phyloP scores from a whole-genome alignment of 208 protist genomes.

The Crithidia bombi region DNA sequence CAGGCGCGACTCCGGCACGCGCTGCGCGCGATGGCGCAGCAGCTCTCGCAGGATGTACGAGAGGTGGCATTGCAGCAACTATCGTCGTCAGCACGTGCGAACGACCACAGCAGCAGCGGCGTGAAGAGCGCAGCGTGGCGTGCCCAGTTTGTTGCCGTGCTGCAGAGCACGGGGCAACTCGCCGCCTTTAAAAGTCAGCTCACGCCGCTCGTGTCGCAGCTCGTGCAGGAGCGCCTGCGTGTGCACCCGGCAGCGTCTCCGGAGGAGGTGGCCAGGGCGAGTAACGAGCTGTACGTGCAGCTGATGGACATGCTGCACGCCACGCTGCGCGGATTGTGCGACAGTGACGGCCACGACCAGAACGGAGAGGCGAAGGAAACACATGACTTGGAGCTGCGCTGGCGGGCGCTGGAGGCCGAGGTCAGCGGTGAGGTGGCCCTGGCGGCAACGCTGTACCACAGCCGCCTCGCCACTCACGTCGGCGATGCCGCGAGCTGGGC shows the following conservation, averaged over 20 bases:
- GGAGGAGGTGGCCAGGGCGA: slow-evolving; percentile 54
- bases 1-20: slow-evolving; percentile 35
- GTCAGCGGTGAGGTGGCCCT: slow-evolving; percentile 56
- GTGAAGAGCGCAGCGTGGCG: slow-evolving; percentile 34
- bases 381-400: slow-evolving; percentile 41
- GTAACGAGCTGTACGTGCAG: slow-evolving; percentile 92
- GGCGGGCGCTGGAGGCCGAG: slow-evolving; percentile 86
- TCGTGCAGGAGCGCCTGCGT: slow-evolving; percentile 71
- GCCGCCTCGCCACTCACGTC: slow-evolving; percentile 56
- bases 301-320: slow-evolving; percentile 85
- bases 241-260: slow-evolving; percentile 15
- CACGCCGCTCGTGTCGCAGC: slow-evolving; percentile 61
- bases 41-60: slow-evolving; percentile 35
- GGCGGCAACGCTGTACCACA: slow-evolving; percentile 80
- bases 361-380: neutral
- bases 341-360: neutral
- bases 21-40: slow-evolving; percentile 33
- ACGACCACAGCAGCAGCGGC: neutral
- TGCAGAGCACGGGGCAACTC: slow-evolving; percentile 78
- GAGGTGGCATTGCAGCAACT: slow-evolving; percentile 5
- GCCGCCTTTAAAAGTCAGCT: slow-evolving; percentile 79
- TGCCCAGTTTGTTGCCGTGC: slow-evolving; percentile 51
- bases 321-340: slow-evolving; percentile 39
- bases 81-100: neutral
- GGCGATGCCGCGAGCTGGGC: slow-evolving; percentile 23